Evolutionary conservation across 2,329 filamentous ascomycete species (phyloP).

Genomic region (Fusarium equiseti): DNA sequence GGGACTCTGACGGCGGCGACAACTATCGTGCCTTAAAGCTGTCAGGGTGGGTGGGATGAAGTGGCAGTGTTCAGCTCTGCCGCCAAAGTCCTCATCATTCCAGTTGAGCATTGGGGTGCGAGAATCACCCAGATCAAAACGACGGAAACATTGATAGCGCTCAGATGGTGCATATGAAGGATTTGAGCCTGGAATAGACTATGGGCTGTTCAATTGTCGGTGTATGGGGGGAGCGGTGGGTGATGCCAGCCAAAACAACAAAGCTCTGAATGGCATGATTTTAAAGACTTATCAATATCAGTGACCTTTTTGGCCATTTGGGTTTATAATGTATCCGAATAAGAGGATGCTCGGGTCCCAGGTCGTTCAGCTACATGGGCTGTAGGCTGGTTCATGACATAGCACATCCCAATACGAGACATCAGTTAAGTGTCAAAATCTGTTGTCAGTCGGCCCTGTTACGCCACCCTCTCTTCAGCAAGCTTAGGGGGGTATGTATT

Average conservation of each 20-base stretch:
- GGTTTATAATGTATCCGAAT: background rate
- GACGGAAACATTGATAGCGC: constrained; percentile 10
- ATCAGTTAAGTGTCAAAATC: background rate
- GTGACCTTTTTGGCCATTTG: background rate
- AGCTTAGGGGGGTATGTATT: background rate
- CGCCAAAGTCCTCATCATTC: background rate
- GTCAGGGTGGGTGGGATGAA: constrained; percentile 2
- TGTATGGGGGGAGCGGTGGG: constrained; percentile 23
- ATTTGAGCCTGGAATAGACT: constrained; percentile 6
- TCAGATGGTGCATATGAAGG: constrained; percentile 11
- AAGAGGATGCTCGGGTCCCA: background rate
- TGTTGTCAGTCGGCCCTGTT: background rate
- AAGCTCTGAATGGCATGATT: constrained; percentile 4
- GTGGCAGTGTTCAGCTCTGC: constrained; percentile 43
- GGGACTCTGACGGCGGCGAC: background rate
- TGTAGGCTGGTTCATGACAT: background rate
- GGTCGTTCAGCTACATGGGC: background rate
- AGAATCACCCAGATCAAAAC: constrained; percentile 18
- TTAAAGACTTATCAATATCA: background rate
- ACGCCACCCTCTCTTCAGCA: background rate
- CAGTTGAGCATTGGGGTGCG: background rate
- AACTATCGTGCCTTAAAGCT: background rate
- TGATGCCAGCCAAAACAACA: constrained; percentile 8
- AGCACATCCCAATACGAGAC: background rate
- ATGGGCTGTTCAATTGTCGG: constrained; percentile 24